Evolutionary conservation across 495 filamentous ascomycete species (phyloP), one percentile per base, ranked within the genome.

Genomic region (Clavariopsis aquatica): DNA sequence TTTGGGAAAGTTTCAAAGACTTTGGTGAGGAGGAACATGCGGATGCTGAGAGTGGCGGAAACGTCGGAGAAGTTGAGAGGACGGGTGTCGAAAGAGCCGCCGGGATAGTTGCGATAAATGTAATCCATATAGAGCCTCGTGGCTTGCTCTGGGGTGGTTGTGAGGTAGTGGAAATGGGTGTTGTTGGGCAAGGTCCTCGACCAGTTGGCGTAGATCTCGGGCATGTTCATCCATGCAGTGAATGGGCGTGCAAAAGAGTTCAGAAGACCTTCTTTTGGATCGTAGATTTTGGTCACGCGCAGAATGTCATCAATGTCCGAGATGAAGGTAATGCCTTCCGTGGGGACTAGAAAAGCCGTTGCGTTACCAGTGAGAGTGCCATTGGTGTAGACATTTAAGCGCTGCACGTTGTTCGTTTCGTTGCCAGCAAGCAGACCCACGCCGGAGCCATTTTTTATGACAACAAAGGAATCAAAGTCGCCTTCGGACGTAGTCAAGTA

Each of bases 251-350:
- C 89, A 65, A 92, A 92, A 5, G 87, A 86, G 74, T 93, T 93
- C 17, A 91, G 77, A 0, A 93, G 77, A 19, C 89, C 89, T 71
- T 91, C 77, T 60, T 82, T 78, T 0, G 89, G 89, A 41, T 87
- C 71, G 74, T 90, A 92, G 76, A 93, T 92, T 74, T 90, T 89
- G 51, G 89, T 92, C n/a, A 91, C 76, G 27, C 89, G 86, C 0
- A 93, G 83, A 65, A 91, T 89, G 73, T 92, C 89, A 60, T 92
- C 89, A 64, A 92, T 89, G 68, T 93, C 88, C 28, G 84, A 87
- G 58, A 91, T 78, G 51, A 91, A 79, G 10, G 88, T 90, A 19
- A 90, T 68, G 26, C 88, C 89, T 7, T 76, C 76, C 0, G 83
- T 73, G 1, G 89, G 88, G 0, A 92, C 86, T 0, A 93, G 84